These are phyloP conservation scores for Scedosporium dehoogii DNA, from an alignment of 2,329 filamentous ascomycete species.

Conservation along the genomic window DNA sequence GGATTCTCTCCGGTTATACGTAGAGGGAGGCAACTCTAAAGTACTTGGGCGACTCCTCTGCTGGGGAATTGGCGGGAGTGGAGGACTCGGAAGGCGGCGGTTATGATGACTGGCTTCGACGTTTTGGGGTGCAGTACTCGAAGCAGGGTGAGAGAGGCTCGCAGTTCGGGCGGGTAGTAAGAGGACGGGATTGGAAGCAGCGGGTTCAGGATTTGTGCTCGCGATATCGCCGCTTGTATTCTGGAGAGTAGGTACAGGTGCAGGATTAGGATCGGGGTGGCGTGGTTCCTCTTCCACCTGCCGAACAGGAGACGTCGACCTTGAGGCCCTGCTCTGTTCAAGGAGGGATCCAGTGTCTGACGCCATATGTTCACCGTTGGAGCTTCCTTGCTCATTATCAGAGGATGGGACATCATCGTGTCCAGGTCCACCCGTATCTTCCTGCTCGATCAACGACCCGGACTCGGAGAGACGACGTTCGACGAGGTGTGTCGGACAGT, in stretches of 20 bases:
- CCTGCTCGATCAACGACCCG: conserved; percentile 2
- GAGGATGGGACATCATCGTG: not conserved
- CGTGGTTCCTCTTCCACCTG: not conserved
- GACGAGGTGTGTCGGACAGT: conserved; percentile 36
- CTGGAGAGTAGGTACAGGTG: not conserved
- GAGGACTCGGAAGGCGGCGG: not conserved
- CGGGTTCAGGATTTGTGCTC: not conserved
- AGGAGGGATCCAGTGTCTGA: not conserved
- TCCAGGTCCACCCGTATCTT: not conserved
- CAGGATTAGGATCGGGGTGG: not conserved
- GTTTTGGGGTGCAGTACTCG: not conserved
- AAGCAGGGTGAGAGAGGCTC: not conserved
- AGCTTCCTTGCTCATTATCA: not conserved
- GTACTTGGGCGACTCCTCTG: not conserved
- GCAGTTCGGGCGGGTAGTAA: not conserved
- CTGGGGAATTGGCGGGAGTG: not conserved
- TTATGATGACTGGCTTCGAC: not conserved
- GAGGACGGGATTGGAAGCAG: not conserved
- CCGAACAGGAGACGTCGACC: not conserved
- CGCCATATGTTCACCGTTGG: not conserved
- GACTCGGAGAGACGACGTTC: conserved; percentile 23
- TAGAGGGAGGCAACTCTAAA: not conserved
- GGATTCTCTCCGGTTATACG: not conserved
- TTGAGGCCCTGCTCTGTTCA: not conserved
- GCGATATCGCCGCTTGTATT: not conserved